phyloP scores from a whole-genome alignment of 2,329 filamentous ascomycete genomes.

The Talaromyces funiculosus region DNA sequence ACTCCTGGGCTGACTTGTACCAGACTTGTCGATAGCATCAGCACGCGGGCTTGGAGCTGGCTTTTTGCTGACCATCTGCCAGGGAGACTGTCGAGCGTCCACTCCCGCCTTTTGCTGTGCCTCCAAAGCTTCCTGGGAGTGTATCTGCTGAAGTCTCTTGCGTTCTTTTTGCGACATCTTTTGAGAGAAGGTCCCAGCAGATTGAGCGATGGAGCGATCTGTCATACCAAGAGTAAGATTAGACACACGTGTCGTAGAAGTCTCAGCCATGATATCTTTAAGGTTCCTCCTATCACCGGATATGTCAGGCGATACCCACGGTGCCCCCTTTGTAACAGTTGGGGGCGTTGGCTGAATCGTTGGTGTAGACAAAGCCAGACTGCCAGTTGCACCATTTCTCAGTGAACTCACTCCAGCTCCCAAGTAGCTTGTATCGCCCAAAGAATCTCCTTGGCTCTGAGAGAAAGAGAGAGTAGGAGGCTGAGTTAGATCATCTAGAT shows the following conservation, averaged over 20 bases:
- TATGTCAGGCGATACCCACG: constrained; percentile 52
- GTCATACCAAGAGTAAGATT: constrained; percentile 50
- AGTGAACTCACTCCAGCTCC: constrained; percentile 27
- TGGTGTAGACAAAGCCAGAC: constrained; percentile 21
- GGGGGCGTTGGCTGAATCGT: constrained; percentile 23
- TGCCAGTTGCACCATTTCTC: constrained; percentile 18
- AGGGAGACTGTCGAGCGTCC: constrained; percentile 46
- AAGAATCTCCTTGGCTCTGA: constrained; percentile 22
- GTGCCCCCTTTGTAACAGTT: constrained; percentile 30
- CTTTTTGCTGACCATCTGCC: constrained; percentile 50
- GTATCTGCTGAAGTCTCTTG: constrained; percentile 71
- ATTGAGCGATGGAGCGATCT: constrained; percentile 37
- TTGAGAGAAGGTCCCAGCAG: constrained; percentile 34
- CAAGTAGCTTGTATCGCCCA: constrained; percentile 23
- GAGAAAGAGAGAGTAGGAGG: constrained; percentile 22
- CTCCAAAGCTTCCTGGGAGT: constrained; percentile 42
- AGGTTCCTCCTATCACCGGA: constrained; percentile 63
- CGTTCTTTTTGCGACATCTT: constrained; percentile 90
- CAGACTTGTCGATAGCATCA: neutral
- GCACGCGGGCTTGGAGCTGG: neutral
- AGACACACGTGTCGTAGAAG: constrained; percentile 47
- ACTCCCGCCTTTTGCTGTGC: constrained; percentile 29
- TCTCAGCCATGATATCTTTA: constrained; percentile 68
- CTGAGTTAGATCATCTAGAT: constrained; percentile 18
- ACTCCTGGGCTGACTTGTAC: constrained; percentile 21